phyloP scores from a whole-genome alignment of 1,284 basidiomycete genomes.

The Trichosporon coremiiforme region DNA sequence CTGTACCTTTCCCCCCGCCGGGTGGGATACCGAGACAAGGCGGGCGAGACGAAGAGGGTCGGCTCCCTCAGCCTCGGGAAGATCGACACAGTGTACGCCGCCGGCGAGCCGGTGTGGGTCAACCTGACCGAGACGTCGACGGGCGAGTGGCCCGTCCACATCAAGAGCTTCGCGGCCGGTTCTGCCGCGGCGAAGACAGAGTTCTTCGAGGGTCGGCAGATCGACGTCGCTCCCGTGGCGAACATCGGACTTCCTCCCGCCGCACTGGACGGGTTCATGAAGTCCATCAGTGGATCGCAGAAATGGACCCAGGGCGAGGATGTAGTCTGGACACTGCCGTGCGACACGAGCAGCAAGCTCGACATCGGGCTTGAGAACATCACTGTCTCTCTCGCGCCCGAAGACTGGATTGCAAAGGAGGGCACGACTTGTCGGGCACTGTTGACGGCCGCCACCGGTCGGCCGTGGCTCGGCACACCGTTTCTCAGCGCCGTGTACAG shows the following conservation, averaged over 20 bases:
- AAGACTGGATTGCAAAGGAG: not conserved
- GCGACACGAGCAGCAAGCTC: not conserved
- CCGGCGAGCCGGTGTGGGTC: not conserved
- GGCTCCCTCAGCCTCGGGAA: slow-evolving; percentile 8
- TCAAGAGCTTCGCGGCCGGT: not conserved
- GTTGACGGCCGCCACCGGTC: not conserved
- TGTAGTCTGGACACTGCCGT: not conserved
- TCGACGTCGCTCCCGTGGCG: not conserved
- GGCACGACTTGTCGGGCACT: not conserved
- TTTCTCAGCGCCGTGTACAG: not conserved
- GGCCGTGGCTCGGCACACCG: slow-evolving; percentile 7
- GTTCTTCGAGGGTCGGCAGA: not conserved
- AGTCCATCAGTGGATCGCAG: not conserved
- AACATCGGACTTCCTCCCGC: not conserved
- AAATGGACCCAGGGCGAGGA: slow-evolving; percentile 9
- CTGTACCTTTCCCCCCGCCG: slow-evolving; percentile 2
- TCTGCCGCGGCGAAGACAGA: not conserved
- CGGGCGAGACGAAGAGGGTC: not conserved
- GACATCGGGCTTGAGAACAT: not conserved
- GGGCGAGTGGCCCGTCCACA: not conserved
- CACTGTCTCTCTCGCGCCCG: not conserved
- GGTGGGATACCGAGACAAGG: not conserved
- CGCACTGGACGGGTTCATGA: not conserved
- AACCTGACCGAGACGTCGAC: not conserved
- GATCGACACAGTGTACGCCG: not conserved